A percentile compares a stretch with the other conserved stretches of the same genome.
Conservation (phyloP, 164 flowering plant species). For the Berberis thunbergii region DNA sequence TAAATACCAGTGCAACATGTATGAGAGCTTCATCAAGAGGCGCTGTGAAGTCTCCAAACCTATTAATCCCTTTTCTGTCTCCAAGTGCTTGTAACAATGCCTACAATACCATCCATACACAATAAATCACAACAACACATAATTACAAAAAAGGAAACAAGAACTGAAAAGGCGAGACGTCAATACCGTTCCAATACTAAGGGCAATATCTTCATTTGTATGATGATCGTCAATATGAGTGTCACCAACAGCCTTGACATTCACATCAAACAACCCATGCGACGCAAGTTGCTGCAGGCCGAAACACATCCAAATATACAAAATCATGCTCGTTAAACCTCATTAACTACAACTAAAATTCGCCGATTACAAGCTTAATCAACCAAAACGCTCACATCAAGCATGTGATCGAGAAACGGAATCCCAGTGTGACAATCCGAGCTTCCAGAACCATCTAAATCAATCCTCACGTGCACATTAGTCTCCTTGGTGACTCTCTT, state of each 20-base stretch:
- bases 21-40: conserved; percentile 94
- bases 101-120: conserved; percentile 26
- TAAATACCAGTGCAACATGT: conserved; percentile 78
- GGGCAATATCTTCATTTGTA: conserved; percentile 97
- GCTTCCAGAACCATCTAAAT: conserved; percentile 79
- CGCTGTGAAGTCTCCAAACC: conserved; percentile 96
- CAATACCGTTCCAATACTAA: conserved; percentile 87
- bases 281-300: conserved; percentile 83
- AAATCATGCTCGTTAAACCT: neutral
- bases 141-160: neutral
- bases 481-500: conserved; percentile 87
- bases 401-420: conserved; percentile 95
- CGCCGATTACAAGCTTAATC: neutral
- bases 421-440: conserved; percentile 66
- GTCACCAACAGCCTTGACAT: conserved; percentile 85
- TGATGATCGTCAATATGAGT: conserved; percentile 97
- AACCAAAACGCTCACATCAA: conserved; percentile 60
- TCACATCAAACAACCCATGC: conserved; percentile 90
- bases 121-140: neutral
- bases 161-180: neutral
- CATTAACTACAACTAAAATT: neutral
- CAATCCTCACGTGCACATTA: conserved; percentile 61
- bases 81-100: conserved; percentile 87
- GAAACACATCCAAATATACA: conserved; percentile 6
- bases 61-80: conserved; percentile 82